Evolutionary conservation across 768 basidiomycete genomes (phyloP).

Genomic region (Mycena belliarum): DNA sequence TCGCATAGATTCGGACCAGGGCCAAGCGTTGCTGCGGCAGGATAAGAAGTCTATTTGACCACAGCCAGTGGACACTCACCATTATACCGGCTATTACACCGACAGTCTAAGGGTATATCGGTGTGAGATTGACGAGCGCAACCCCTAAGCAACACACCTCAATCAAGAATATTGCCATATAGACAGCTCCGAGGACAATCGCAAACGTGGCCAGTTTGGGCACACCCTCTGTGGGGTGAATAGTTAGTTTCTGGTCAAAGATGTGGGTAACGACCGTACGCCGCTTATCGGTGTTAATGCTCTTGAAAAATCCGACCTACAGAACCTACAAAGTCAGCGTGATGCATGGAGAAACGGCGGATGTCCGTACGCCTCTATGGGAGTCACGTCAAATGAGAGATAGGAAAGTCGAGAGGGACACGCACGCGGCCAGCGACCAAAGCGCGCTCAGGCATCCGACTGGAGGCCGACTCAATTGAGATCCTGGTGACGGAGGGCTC

Average conservation of each 20-base stretch:
- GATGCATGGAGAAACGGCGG: background rate
- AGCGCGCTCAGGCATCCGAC: constrained; percentile 50
- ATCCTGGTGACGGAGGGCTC: background rate
- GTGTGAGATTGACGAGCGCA: background rate
- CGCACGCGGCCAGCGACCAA: constrained; percentile 69
- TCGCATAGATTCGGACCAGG: constrained; percentile 58
- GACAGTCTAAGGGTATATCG: constrained; percentile 35
- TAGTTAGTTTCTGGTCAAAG: background rate
- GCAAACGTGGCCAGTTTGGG: constrained; percentile 53
- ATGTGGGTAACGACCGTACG: constrained; percentile 39
- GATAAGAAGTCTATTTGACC: background rate
- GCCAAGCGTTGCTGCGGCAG: constrained; percentile 51
- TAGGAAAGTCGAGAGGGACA: constrained; percentile 6
- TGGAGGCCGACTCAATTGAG: constrained; percentile 29
- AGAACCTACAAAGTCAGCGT: background rate
- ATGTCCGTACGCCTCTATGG: constrained; percentile 34
- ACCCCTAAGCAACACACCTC: too few species aligned
- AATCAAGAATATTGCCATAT: constrained; percentile 50
- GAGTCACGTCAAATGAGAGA: background rate
- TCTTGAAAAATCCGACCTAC: constrained; percentile 68
- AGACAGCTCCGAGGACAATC: constrained; percentile 61
- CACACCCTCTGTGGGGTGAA: constrained; percentile 34
- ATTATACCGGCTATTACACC: constrained; percentile 52
- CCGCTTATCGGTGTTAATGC: constrained; percentile 44
- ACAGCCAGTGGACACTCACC: constrained; percentile 39